Evolutionary conservation across 176 grass and related monocot genomes (phyloP), one percentile per base, ranked within the genome.

Genomic region (Saccharum spontaneum): DNA sequence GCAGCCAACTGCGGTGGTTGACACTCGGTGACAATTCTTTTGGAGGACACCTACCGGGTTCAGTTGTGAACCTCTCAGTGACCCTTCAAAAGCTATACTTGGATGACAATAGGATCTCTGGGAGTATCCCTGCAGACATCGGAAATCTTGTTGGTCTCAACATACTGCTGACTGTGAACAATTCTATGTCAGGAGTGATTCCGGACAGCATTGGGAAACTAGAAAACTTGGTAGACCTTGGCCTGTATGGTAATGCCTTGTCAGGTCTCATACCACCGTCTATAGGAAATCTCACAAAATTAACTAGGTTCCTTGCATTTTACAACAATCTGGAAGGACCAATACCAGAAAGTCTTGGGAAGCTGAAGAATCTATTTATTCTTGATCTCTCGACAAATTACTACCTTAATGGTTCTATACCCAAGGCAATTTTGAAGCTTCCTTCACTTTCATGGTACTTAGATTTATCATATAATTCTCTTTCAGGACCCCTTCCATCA

Each of bases 151-250:
- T 85, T 28, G 75, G 83, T 16, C 65, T 78, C 6, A 45, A 85
- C 11, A 8, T 3, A n/a, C 37, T 78, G 20, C 0, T 18, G 5
- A 24, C 61, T 23, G 10, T 8, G 38, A 78, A 78, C 69, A 69
- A 34, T 78, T 85, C 6, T 37, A 77, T 85, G 18, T 69, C 63
- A 8, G 73, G 83, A 85, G n/a, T 57, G 34, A 85, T 85, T n/a
- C 73, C 73, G 57, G 64, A 69, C 10, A 77, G 63, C 12, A 77
- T 60, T 16, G 83, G 73, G 8, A 85, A 77, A 30, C 10, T 85
- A 57, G 23, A 55, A n/a, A 78, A 69, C n/a, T 67, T 84, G 14
- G 1, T 76, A 15, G 33, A 76, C 1, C 33, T 84, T 28, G 33
- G 1, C 31, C 23, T 84, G 60, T 67, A 76, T 13, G 30, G 6